Evolutionary conservation across 352 stramenopile genomes (phyloP).

Genomic region (Elongisporangium anandrum): DNA sequence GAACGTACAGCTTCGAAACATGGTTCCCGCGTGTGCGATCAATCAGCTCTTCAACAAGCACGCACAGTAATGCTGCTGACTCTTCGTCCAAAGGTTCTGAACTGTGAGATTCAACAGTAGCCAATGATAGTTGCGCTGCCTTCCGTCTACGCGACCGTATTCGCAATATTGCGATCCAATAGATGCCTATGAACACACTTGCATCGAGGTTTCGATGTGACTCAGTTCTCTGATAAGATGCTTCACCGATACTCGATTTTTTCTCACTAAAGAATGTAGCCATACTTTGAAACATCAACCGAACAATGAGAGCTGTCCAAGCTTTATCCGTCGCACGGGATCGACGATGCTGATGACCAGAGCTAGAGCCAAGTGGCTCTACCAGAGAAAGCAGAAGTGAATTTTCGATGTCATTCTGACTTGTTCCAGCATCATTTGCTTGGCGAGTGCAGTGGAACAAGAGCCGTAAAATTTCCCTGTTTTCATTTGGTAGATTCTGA

Average conservation of each 20-base stretch:
- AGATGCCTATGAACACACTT: background rate
- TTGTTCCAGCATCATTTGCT: slow-evolving; percentile 1
- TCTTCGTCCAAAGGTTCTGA: background rate
- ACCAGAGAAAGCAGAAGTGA: background rate
- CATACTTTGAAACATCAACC: background rate
- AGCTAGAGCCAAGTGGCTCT: background rate
- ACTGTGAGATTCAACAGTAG: background rate
- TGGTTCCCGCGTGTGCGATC: background rate
- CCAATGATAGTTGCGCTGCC: background rate
- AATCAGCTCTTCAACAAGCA: background rate
- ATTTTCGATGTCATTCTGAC: slow-evolving; percentile 1
- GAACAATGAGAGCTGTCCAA: background rate
- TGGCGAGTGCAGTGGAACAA: slow-evolving; percentile 2
- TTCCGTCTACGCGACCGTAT: background rate
- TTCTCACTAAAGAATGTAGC: background rate
- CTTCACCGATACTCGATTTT: background rate
- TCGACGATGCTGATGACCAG: background rate
- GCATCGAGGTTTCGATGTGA: background rate
- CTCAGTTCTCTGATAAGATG: background rate
- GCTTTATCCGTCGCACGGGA: background rate
- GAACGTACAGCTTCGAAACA: background rate
- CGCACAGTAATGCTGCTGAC: background rate
- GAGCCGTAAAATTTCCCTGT: background rate
- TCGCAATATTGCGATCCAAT: background rate
- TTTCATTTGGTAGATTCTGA: background rate